A percentile compares a stretch with the other conserved stretches of the same genome.
phyloP scores from a whole-genome alignment of 2,329 filamentous ascomycete species.

The Cladophialophora psammophila region DNA sequence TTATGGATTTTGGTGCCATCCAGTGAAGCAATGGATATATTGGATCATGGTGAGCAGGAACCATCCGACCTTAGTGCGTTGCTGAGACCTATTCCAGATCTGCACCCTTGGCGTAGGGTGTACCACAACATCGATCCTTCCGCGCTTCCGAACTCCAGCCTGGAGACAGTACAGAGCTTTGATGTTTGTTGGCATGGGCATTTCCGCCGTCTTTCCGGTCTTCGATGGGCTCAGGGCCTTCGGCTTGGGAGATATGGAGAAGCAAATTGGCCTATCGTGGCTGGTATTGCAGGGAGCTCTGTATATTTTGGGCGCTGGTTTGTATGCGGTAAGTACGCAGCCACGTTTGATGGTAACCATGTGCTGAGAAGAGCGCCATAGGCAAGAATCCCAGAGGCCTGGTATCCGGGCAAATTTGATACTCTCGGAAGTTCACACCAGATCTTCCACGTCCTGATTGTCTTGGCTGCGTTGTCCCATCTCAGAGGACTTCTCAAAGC shows the following conservation, averaged over 20 bases:
- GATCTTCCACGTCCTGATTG: conserved; percentile 90
- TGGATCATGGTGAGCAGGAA: conserved; percentile 70
- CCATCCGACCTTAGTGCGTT: neutral
- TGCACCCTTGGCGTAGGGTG: conserved; percentile 78
- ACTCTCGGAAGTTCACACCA: conserved; percentile 94
- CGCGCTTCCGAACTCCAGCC: conserved; percentile 80
- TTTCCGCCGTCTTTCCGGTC: conserved; percentile 83
- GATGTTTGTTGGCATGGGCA: conserved; percentile 89
- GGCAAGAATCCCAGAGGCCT: conserved; percentile 83
- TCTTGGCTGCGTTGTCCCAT: conserved; percentile 82
- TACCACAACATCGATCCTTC: conserved; percentile 76
- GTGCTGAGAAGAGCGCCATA: conserved; percentile 44
- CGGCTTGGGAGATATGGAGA: conserved; percentile 70
- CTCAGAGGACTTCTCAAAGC: conserved; percentile 81
- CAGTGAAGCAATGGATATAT: conserved; percentile 71
- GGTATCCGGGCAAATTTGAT: conserved; percentile 79
- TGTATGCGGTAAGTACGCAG: conserved; percentile 76
- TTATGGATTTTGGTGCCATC: conserved; percentile 81
- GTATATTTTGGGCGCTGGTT: conserved; percentile 83
- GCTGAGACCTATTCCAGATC: conserved; percentile 65
- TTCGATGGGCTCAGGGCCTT: conserved; percentile 75
- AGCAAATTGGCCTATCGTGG: conserved; percentile 81
- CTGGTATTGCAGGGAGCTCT: conserved; percentile 78
- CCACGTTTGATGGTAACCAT: conserved; percentile 18
- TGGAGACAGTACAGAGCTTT: conserved; percentile 85